These are phyloP conservation scores for Entomophthora muscae DNA, from an alignment of 371 early-diverging fungal species.

Conservation along the genomic window DNA sequence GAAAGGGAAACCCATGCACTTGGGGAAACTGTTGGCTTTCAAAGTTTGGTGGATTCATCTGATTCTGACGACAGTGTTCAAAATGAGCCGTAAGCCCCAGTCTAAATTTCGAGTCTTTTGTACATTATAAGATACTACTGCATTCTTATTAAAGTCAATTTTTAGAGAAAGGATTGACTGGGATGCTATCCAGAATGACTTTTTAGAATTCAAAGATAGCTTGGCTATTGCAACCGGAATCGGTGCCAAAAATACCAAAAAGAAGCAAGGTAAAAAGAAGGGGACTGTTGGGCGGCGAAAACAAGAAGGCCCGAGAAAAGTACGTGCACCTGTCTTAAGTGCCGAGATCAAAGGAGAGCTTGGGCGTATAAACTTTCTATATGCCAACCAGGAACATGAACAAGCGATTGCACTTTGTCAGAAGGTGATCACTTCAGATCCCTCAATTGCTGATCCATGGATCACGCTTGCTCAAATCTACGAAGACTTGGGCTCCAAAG, in stretches of 20 bases:
- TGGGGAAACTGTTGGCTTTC: background rate
- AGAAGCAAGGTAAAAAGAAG: background rate
- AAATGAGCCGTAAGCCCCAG: background rate
- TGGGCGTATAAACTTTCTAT: background rate
- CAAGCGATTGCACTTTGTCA: background rate
- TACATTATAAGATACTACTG: background rate
- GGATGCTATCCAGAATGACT: background rate
- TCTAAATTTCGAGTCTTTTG: too few species aligned
- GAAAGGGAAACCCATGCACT: background rate
- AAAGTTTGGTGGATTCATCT: background rate
- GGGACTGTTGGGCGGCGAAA: background rate
- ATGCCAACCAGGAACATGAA: background rate
- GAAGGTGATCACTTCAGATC: background rate
- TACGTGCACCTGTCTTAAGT: background rate
- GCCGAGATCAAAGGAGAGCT: background rate
- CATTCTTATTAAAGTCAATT: background rate
- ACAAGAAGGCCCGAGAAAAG: background rate
- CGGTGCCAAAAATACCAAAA: background rate
- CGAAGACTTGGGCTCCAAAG: background rate
- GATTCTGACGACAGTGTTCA: background rate
- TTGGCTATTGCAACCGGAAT: background rate
- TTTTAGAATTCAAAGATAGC: background rate
- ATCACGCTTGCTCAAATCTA: background rate
- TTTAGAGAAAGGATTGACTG: background rate
- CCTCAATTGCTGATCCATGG: background rate